A percentile compares a stretch with the other conserved stretches of the same genome.
phyloP scores from a whole-genome alignment of 148 eudicot species.

The Rhododendron griersonianum region DNA sequence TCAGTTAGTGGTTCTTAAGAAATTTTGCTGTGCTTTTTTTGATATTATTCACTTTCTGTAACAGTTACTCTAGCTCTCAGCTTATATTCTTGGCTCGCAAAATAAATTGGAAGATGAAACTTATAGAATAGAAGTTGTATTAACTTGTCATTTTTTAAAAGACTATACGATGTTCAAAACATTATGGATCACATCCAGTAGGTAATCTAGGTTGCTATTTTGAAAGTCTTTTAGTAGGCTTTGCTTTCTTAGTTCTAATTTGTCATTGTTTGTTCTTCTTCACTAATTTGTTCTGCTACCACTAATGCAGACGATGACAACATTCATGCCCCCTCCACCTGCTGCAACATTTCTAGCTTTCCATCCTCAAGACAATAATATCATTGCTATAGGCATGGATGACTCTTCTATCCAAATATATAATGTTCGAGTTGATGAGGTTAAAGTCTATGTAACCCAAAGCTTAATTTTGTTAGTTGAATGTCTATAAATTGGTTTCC shows the following conservation, averaged over 20 bases:
- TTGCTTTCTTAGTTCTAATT: neutral
- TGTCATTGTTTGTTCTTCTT: neutral
- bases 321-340: slow-evolving; percentile 90
- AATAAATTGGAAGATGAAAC: neutral
- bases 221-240: neutral
- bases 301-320: slow-evolving; percentile 73
- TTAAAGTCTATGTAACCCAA: slow-evolving; percentile 10
- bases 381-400: slow-evolving; percentile 93
- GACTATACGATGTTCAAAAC: neutral
- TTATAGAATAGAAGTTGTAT: neutral
- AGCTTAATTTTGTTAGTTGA: slow-evolving; percentile 2
- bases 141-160: neutral
- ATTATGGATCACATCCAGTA: neutral
- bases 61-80: neutral
- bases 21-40: neutral
- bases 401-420: slow-evolving; percentile 83
- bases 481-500: neutral
- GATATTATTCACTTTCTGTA: neutral
- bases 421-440: slow-evolving; percentile 86
- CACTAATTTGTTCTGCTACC: slow-evolving; percentile 9
- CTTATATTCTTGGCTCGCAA: neutral
- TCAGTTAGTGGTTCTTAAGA: neutral
- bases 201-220: neutral
- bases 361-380: slow-evolving; percentile 85
- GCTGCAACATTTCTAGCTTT: slow-evolving; percentile 87